Evolutionary conservation across 2,329 filamentous ascomycete species (phyloP).

Genomic region (Aspergillus sclerotialis): DNA sequence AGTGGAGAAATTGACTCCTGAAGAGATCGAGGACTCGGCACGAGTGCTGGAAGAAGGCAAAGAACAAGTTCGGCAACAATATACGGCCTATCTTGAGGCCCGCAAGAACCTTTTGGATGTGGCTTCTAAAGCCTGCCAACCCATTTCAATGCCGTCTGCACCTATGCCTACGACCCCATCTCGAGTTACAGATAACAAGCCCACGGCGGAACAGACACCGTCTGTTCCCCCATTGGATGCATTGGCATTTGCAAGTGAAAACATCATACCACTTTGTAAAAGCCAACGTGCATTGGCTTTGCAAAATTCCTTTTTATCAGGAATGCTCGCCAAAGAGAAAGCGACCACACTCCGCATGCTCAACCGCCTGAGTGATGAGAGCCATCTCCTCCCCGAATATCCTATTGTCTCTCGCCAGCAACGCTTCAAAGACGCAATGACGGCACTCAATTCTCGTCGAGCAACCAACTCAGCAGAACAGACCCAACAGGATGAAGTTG

Average conservation of each 20-base stretch:
- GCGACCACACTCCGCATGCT: conserved; percentile 27
- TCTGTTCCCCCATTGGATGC: conserved; percentile 20
- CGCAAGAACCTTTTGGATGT: conserved; percentile 29
- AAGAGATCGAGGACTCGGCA: conserved; percentile 24
- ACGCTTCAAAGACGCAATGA: conserved; percentile 28
- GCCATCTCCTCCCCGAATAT: conserved; percentile 37
- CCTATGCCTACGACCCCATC: conserved; percentile 10
- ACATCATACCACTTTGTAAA: conserved; percentile 28
- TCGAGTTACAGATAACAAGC: conserved; percentile 8
- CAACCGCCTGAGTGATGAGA: conserved; percentile 36
- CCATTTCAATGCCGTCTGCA: conserved; percentile 17
- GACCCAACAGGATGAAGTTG: conserved; percentile 22
- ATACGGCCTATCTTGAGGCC: conserved; percentile 28
- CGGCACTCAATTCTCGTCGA: conserved; percentile 18
- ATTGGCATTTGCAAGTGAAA: conserved; percentile 25
- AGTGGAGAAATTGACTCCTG: conserved; percentile 18
- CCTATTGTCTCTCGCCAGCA: conserved; percentile 29
- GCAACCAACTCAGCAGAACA: conserved; percentile 9
- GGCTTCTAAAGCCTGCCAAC: conserved; percentile 29
- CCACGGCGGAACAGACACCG: conserved; percentile 8
- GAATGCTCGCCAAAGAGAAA: conserved; percentile 33
- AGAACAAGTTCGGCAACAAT: conserved; percentile 27
- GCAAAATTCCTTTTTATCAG: conserved; percentile 32
- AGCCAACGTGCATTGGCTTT: conserved; percentile 29
- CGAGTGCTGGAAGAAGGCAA: conserved; percentile 25